A percentile compares a stretch with the other conserved stretches of the same genome.
These are phyloP conservation scores for Chenopodium berlandieri DNA, from an alignment of 148 eudicot genomes.

Conservation along the genomic window DNA sequence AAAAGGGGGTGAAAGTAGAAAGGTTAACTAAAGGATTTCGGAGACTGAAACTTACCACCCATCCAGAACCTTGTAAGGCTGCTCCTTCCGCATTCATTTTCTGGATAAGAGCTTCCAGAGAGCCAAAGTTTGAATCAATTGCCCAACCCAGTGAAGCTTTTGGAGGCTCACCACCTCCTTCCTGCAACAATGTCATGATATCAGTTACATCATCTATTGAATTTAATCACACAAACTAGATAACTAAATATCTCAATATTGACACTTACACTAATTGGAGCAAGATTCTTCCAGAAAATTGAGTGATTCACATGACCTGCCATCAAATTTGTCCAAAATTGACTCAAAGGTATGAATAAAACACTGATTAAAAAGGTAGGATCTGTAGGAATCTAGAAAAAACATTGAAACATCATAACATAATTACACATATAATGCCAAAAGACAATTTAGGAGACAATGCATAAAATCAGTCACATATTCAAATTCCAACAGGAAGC, in stretches of 20 bases:
- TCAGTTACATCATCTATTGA: neutral
- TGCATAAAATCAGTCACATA: neutral
- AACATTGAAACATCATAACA: neutral
- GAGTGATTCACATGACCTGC: constrained; percentile 94
- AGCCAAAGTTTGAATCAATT: constrained; percentile 76
- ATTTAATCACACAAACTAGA: neutral
- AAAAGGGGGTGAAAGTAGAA: neutral
- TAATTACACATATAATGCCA: neutral
- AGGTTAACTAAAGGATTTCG: neutral
- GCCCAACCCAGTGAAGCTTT: constrained; percentile 70
- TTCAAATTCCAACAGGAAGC: neutral
- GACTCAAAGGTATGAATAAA: neutral
- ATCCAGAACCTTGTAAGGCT: constrained; percentile 96
- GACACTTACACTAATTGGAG: constrained; percentile 61
- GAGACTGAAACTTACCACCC: constrained; percentile 68
- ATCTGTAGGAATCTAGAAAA: neutral
- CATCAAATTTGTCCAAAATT: neutral
- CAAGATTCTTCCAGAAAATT: constrained; percentile 95
- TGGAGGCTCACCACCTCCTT: constrained; percentile 94
- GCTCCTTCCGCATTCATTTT: constrained; percentile 99
- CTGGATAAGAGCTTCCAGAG: constrained; percentile 65
- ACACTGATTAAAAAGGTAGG: neutral
- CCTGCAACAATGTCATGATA: constrained; percentile 42
- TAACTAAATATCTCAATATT: neutral
- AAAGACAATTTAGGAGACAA: neutral